Evolutionary conservation across 2,329 filamentous ascomycete species (phyloP).

Genomic region (Monilinia fructicola): DNA sequence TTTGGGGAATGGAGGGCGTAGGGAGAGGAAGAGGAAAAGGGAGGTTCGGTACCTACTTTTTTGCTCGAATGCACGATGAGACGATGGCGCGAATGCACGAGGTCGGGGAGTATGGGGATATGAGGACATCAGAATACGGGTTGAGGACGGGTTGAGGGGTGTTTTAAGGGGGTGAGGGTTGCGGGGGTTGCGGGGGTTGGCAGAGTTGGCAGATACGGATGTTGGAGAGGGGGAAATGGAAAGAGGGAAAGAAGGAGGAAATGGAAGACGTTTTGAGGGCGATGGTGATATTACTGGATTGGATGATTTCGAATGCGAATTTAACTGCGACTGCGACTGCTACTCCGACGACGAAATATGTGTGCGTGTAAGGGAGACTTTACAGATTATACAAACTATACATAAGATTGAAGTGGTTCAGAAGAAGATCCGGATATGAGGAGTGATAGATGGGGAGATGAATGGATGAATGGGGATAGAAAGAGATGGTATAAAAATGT

Average conservation of each 20-base stretch:
- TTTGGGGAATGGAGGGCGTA: neutral
- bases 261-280: too few relatives aligned
- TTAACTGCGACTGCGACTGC: neutral
- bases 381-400: neutral
- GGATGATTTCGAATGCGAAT: neutral
- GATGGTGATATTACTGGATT: too few relatives aligned
- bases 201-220: neutral
- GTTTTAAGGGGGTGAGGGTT: too few relatives aligned
- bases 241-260: too few relatives aligned
- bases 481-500: neutral
- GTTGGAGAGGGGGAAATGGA: neutral
- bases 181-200: too few relatives aligned
- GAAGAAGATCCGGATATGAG: neutral
- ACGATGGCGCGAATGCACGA: too few relatives aligned
- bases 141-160: too few relatives aligned
- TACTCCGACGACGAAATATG: neutral
- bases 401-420: too few relatives aligned
- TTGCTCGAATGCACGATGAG: neutral
- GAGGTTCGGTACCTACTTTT: too few relatives aligned
- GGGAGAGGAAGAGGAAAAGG: slow-evolving; percentile 2
- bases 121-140: too few relatives aligned
- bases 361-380: neutral
- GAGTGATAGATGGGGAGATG: neutral
- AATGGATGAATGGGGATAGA: neutral
- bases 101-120: too few relatives aligned